phyloP scores from a whole-genome alignment of 257 asterid genomes.

The Lantana camara region DNA sequence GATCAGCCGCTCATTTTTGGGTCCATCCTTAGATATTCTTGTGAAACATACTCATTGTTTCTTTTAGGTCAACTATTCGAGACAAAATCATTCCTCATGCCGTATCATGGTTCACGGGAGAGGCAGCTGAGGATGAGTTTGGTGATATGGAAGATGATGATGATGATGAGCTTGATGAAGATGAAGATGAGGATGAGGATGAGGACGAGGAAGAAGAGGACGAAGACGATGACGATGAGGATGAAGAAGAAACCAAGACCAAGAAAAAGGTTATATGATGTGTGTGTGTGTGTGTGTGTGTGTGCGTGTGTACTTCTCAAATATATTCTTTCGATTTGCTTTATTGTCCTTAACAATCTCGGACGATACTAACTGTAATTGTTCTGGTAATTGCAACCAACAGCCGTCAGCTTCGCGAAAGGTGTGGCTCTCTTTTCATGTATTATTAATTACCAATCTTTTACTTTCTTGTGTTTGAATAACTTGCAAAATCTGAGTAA shows the following conservation, averaged over 20 bases:
- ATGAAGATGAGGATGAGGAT: constrained; percentile 30
- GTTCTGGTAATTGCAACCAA: background rate
- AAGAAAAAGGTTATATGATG: constrained; percentile 57
- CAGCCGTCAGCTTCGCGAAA: constrained; percentile 29
- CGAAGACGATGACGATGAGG: constrained; percentile 42
- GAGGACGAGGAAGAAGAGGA: constrained; percentile 51
- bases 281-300: no score
- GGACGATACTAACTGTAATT: background rate
- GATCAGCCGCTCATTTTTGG: background rate
- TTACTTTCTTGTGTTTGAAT: background rate
- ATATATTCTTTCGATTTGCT: background rate
- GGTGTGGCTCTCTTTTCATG: constrained; percentile 18
- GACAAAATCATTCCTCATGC: constrained; percentile 91
- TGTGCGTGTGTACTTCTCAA: no score
- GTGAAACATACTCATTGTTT: background rate
- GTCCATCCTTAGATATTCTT: background rate
- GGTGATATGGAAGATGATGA: constrained; percentile 36
- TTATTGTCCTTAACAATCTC: background rate
- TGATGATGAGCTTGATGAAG: constrained; percentile 31
- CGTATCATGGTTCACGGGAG: constrained; percentile 94
- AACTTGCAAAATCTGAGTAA: background rate
- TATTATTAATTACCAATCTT: background rate
- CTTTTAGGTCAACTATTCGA: constrained; percentile 71
- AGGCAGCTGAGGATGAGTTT: constrained; percentile 69
- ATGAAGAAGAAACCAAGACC: constrained; percentile 46